Percentiles rank a stretch among this genome's conserved stretches.
Conservation (phyloP, 2,329 filamentous ascomycete genomes). For the Erysiphe pulchra region DNA sequence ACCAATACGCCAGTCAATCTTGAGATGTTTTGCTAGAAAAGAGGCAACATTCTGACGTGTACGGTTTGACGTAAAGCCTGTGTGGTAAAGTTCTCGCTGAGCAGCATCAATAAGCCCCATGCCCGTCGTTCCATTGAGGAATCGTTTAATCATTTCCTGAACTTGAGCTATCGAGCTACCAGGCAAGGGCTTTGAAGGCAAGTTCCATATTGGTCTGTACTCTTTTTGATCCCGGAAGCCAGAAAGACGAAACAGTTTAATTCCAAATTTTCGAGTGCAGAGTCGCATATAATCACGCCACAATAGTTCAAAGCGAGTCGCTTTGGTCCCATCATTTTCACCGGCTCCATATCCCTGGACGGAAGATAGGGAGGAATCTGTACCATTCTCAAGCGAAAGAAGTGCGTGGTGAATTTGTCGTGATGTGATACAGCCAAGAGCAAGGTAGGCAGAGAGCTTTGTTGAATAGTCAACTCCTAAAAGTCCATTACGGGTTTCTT, state of each 20-base stretch:
- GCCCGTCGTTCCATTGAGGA: constrained; percentile 43
- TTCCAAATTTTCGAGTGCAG: constrained; percentile 42
- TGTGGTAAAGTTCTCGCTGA: constrained; percentile 46
- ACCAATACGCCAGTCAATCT: constrained; percentile 55
- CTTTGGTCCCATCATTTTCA: constrained; percentile 44
- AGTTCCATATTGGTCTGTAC: constrained; percentile 13
- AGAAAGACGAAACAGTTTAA: constrained; percentile 33
- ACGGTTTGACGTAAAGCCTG: constrained; percentile 55
- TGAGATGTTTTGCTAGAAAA: constrained; percentile 46
- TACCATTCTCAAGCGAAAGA: constrained; percentile 41
- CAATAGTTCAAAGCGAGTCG: constrained; percentile 45
- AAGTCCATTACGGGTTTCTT: constrained; percentile 44
- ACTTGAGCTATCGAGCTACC: constrained; percentile 17
- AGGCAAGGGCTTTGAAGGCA: constrained; percentile 5
- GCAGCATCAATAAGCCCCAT: constrained; percentile 56
- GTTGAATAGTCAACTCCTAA: constrained; percentile 47
- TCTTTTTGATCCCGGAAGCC: constrained; percentile 29
- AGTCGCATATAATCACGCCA: constrained; percentile 68
- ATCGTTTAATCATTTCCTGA: constrained; percentile 24
- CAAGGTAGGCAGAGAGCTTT: constrained; percentile 48
- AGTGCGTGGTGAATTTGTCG: constrained; percentile 47
- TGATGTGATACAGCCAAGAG: constrained; percentile 46
- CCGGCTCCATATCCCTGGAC: constrained; percentile 32
- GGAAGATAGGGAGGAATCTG: constrained; percentile 7
- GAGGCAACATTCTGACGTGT: constrained; percentile 53